Percentiles rank a stretch among this genome's conserved stretches.
phyloP scores from a whole-genome alignment of 2,329 filamentous ascomycete species.

The Stagonosporopsis cucurbitacearum region DNA sequence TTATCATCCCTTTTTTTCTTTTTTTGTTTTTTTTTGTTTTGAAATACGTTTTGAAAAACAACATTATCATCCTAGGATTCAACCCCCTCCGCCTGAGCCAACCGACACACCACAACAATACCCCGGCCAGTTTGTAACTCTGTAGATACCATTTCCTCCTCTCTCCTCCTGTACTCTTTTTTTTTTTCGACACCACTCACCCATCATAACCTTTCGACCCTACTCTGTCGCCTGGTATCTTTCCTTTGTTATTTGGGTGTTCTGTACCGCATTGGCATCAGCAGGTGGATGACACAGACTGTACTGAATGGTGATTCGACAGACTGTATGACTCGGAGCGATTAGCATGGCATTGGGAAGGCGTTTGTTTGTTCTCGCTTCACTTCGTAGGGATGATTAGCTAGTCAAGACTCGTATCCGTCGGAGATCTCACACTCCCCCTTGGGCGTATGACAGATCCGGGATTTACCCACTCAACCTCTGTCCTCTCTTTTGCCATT shows the following conservation, averaged over 20 bases:
- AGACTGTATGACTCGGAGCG: slow-evolving; percentile 22
- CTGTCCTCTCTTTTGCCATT: slow-evolving; percentile 6
- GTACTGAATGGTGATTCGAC: slow-evolving; percentile 20
- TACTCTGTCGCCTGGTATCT: slow-evolving; percentile 40
- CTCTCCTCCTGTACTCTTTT: slow-evolving; percentile 27
- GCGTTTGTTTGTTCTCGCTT: slow-evolving; percentile 22
- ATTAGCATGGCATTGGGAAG: slow-evolving; percentile 21
- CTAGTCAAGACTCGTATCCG: slow-evolving; percentile 53
- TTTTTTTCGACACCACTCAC: slow-evolving; percentile 16
- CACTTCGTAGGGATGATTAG: slow-evolving; percentile 45
- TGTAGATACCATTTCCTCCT: slow-evolving; percentile 50
- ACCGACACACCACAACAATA: slow-evolving; percentile 22
- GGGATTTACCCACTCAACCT: slow-evolving; percentile 49
- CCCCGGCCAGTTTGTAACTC: slow-evolving; percentile 43
- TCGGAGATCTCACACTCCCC: slow-evolving; percentile 33
- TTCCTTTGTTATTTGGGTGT: slow-evolving; percentile 40
- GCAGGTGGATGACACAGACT: slow-evolving; percentile 20
- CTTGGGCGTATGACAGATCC: slow-evolving; percentile 29
- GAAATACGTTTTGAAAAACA: slow-evolving; percentile 31
- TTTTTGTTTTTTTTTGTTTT: slow-evolving; percentile 24
- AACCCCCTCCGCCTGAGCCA: slow-evolving; percentile 23
- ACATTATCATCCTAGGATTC: slow-evolving; percentile 32
- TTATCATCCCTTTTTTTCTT: slow-evolving; percentile 42
- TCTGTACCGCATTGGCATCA: slow-evolving; percentile 32
- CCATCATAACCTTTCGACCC: slow-evolving; percentile 30